Conservation (phyloP, 2,329 filamentous ascomycete species). For the Talaromyces pinophilus region DNA sequence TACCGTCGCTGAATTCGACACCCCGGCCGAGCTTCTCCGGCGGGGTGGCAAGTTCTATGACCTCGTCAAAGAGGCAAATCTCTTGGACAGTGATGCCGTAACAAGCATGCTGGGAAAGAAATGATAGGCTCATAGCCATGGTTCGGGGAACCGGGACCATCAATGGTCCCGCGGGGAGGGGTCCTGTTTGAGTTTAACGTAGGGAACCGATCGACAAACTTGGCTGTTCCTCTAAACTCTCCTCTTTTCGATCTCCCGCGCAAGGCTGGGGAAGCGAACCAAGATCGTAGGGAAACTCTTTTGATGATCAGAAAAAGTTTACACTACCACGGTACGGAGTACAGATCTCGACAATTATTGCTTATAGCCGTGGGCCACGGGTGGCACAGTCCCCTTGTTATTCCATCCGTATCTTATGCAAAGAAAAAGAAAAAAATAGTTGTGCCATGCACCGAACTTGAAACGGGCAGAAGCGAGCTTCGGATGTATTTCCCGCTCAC, state of each 20-base stretch:
- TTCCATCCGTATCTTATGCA: background rate
- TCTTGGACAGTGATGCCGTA: conserved; percentile 56
- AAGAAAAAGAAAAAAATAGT: background rate
- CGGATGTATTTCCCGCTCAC: background rate
- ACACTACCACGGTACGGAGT: background rate
- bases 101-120: conserved; percentile 24
- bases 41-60: conserved; percentile 81
- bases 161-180: background rate
- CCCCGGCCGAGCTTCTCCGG: conserved; percentile 73
- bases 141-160: conserved; percentile 12
- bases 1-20: conserved; percentile 88
- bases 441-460: background rate
- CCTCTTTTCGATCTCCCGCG: background rate
- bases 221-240: background rate
- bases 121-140: conserved; percentile 17
- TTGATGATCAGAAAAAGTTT: background rate
- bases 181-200: background rate
- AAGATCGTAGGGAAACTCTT: background rate
- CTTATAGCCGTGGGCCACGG: background rate
- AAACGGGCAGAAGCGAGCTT: background rate
- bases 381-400: conserved; percentile 4
- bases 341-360: conserved; percentile 6
- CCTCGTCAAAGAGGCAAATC: conserved; percentile 84
- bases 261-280: background rate
- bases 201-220: conserved; percentile 8